Conservation (phyloP, 345 rosid genomes). For the Noccaea bulbosa region DNA sequence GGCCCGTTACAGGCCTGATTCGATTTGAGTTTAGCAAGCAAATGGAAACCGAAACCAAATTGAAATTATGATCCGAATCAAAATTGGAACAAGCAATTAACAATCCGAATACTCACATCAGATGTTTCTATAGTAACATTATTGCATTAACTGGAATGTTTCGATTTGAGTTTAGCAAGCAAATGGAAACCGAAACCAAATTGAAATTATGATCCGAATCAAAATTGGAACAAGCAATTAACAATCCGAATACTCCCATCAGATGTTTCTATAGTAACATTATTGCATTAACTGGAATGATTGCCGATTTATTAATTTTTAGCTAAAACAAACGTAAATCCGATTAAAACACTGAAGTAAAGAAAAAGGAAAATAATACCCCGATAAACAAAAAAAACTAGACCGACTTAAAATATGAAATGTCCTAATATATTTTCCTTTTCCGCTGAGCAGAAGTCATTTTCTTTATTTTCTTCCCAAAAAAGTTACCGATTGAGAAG, state of each 20-base stretch:
- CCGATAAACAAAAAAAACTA: too few species aligned
- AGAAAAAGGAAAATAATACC: too few species aligned
- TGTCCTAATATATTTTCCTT: not conserved
- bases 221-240: too few species aligned
- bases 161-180: not conserved
- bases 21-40: not conserved
- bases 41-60: not conserved
- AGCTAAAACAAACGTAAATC: too few species aligned
- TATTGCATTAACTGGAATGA: not conserved
- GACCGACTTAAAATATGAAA: not conserved
- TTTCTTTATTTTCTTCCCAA: not conserved
- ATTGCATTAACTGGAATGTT: too few species aligned
- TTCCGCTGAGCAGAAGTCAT: not conserved
- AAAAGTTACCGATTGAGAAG: not conserved
- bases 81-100: too few species aligned
- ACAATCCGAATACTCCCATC: not conserved
- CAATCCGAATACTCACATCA: not conserved
- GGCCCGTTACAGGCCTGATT: not conserved
- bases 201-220: not conserved
- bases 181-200: not conserved
- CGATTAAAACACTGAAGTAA: too few species aligned
- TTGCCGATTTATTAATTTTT: not conserved
- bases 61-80: not conserved
- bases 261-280: not conserved
- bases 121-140: not conserved